These are phyloP conservation scores for Dictyostelium firmibasis DNA, from an alignment of 78 protist genomes.

Conservation along the genomic window DNA sequence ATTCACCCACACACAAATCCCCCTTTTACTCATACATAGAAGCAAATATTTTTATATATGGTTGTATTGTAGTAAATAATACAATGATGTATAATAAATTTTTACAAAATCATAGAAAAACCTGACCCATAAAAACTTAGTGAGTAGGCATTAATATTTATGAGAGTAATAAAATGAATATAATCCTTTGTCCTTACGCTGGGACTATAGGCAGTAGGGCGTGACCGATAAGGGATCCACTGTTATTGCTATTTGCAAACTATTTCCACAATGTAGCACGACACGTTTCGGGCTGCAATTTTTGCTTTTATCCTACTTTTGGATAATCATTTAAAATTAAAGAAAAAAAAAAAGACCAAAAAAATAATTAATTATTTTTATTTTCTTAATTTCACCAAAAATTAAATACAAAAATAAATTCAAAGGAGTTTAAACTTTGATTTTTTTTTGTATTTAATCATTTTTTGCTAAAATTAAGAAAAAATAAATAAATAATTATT, in stretches of 20 bases:
- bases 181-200: slow-evolving; percentile 11
- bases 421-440: too few species aligned
- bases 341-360: not conserved
- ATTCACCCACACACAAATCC: too few species aligned
- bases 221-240: slow-evolving; percentile 52
- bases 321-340: not conserved
- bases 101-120: too few species aligned
- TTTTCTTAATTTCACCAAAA: too few species aligned
- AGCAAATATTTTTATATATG: too few species aligned
- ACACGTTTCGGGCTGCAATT: slow-evolving; percentile 13
- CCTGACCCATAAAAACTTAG: not conserved
- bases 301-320: not conserved
- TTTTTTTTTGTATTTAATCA: too few species aligned
- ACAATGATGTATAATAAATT: not conserved
- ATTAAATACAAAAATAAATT: not conserved
- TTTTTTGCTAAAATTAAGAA: too few species aligned
- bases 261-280: slow-evolving; percentile 20
- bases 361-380: too few species aligned
- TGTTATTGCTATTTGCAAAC: slow-evolving; percentile 48
- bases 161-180: too few species aligned
- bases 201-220: not conserved
- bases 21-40: too few species aligned
- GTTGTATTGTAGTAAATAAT: not conserved
- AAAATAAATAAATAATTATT: too few species aligned
- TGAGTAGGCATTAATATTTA: not conserved